phyloP scores from a whole-genome alignment of 345 rosid genomes.

The Lepidium didymum region DNA sequence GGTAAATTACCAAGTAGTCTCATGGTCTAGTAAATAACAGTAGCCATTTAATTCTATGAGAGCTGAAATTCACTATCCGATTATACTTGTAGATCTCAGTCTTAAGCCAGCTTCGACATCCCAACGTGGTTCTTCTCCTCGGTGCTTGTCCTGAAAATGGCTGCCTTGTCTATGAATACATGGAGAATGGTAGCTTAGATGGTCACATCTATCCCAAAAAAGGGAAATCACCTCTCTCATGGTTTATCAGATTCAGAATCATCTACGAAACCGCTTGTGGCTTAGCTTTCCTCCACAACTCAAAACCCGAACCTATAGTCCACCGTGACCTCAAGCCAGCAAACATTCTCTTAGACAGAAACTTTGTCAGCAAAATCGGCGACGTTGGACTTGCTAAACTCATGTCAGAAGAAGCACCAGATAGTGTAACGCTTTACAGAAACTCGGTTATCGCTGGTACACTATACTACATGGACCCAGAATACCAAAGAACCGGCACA shows the following conservation, averaged over 20 bases:
- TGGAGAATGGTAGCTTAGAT: constrained; percentile 81
- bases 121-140: constrained; percentile 69
- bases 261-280: constrained; percentile 78
- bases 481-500: constrained; percentile 83
- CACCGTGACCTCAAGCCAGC: constrained; percentile 89
- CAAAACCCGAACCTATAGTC: constrained; percentile 79
- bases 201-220: constrained; percentile 44
- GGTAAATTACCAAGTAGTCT: constrained; percentile 32
- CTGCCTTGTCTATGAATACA: constrained; percentile 75
- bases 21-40: neutral
- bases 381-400: constrained; percentile 91
- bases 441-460: constrained; percentile 72
- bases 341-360: constrained; percentile 64
- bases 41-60: neutral
- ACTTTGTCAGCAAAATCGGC: constrained; percentile 76
- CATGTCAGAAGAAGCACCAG: constrained; percentile 63
- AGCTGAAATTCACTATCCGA: neutral
- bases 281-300: constrained; percentile 81
- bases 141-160: constrained; percentile 88
- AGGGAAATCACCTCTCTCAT: constrained; percentile 69
- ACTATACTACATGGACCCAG: constrained; percentile 82
- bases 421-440: constrained; percentile 57
- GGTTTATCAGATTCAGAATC: constrained; percentile 69
- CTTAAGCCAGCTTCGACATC: constrained; percentile 76
- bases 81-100: constrained; percentile 59